Base-by-base conservation (phyloP, 148 eudicot species). In the Selenicereus undatus region DNA sequence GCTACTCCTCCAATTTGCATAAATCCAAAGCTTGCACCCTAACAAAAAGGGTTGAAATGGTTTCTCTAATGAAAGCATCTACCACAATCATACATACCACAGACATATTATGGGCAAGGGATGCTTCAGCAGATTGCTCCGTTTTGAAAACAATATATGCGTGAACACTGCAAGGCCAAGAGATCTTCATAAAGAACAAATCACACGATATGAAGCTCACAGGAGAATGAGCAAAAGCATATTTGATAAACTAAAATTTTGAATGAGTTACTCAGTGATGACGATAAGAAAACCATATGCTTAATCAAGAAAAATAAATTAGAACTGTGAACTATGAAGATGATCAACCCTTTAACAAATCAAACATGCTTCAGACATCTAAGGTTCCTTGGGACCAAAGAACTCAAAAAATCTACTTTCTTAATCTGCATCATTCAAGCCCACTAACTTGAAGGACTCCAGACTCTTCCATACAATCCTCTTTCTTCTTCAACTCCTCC, bases 81-180 rank as follows among this genome's bases (percentile, higher is more conserved):
- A 32, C 3, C 5, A 2, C 13, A 66, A 27, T 21, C 17, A 77
- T 54, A 84, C 90, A 73, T 93, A 96, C 99, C 91, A 91, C 88
- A 48, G 94, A 91, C 99, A 93, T 96, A 85, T 96, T 92, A 86
- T 92, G 93, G 21, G 88, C 90, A 85, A 96, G 87, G 76, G 99
- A 90, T 79, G 94, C 98, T 84, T 89, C 91, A 62, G 94, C 97
- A 86, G 92, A 90, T 74, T 93, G 85, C 87, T 93, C 98, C 6
- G 91, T 87, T 81, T 88, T 87, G 83, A 96, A 96, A 73, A 96
- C 98, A 83, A 96, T 81, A 81, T 93, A 93, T 13, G 95, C 97
- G 79, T 96, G 86, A 78, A 96, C 93, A 89, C 99, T 96, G 95
- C 89, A 83, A 88, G 30, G 74, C 52, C 58, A 24, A 29, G 6